phyloP scores from a whole-genome alignment of 257 asterid genomes.

The Capsicum rhomboideum region DNA sequence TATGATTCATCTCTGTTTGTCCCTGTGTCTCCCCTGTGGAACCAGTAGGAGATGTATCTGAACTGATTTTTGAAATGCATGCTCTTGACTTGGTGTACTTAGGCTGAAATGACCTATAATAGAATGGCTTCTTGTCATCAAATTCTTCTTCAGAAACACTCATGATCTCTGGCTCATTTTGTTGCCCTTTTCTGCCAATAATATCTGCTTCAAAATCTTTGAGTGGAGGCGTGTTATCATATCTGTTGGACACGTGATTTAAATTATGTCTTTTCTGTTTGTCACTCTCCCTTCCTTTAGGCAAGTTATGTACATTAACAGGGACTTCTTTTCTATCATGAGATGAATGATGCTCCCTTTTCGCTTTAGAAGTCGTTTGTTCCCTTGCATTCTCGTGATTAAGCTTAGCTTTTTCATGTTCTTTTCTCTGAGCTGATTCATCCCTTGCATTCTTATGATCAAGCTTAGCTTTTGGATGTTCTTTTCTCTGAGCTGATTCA shows the following conservation, averaged over 20 bases:
- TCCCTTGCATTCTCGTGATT: background rate
- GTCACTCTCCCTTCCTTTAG: background rate
- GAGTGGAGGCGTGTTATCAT: background rate
- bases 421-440: conserved; percentile 15
- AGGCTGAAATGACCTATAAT: conserved; percentile 26
- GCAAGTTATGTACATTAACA: background rate
- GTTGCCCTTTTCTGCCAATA: background rate
- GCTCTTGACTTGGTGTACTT: conserved; percentile 32
- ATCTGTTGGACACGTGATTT: background rate
- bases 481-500: conserved; percentile 16
- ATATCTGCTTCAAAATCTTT: background rate
- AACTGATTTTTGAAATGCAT: background rate
- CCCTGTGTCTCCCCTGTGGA: background rate
- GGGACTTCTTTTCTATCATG: background rate
- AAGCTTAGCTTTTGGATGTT: background rate
- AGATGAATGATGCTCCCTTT: background rate
- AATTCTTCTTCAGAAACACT: conserved; percentile 17
- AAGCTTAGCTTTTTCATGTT: background rate
- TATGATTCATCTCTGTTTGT: background rate
- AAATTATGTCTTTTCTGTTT: background rate
- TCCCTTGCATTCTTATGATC: background rate
- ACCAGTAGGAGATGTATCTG: background rate
- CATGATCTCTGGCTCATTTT: background rate
- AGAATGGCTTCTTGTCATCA: conserved; percentile 9
- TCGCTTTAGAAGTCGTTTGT: background rate